Base-by-base conservation (phyloP, 768 basidiomycete genomes). In the Hygrophoropsis aurantiaca region DNA sequence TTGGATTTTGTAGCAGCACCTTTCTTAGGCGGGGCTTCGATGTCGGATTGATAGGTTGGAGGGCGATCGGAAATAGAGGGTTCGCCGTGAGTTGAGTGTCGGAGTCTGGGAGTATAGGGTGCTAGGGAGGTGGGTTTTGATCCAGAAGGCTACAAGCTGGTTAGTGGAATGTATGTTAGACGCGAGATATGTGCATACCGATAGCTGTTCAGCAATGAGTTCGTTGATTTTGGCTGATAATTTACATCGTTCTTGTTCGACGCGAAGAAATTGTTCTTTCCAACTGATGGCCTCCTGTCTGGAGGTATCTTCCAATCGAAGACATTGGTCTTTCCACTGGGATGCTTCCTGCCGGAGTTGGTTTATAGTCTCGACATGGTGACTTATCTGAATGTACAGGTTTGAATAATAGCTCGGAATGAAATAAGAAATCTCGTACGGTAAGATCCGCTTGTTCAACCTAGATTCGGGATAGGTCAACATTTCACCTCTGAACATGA, bases 251-350 rank as follows among this genome's bases (percentile, higher is more conserved):
- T 88, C 85, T 46, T 82, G 74, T 51, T 90, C 86, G 37, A 87
- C 84, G 13, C 85, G 80, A 30, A 83, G 68, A 61, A 87, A 89
- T 55, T 87, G 85, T 18, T 87, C 86, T 61, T 89, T 88, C 87
- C 87, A 90, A 55, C 84, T 84, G 44, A 73, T 71, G 0, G 85
- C 78, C 50, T 77, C 74, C 24, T 66, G 67, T 39, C 72, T 66
- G 9, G 74, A 71, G 1, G 72, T 64, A 44, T 78, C 76, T 42
- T 77, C 74, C 23, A 74, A 61, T 23, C 75, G 72, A 18, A 69
- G 58, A 40, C 74, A 71, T 55, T 89, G 87, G 41, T 83, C 80
- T 62, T 87, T 87, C 85, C 85, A 87, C 44, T 88, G 85, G 0
- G 65, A 68, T 0, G 79, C 71, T 59, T 90, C 86, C 40, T 83